Evolutionary conservation across 1,284 basidiomycete genomes (phyloP).

Genomic region (Hymenochaete sp.): DNA sequence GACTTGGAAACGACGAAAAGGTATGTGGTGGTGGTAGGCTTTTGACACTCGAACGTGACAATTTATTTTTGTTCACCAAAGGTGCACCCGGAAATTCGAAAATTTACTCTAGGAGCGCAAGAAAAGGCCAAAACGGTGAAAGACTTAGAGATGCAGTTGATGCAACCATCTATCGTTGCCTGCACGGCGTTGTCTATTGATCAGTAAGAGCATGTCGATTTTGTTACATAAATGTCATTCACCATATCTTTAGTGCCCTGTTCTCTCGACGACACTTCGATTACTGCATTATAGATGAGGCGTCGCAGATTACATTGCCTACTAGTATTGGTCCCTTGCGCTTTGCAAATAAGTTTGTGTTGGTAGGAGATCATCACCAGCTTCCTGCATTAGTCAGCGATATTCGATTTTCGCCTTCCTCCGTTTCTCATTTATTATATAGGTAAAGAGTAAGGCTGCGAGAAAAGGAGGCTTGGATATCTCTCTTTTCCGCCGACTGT

Average conservation of each 20-base stretch:
- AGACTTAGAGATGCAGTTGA: constrained; percentile 71
- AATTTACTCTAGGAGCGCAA: constrained; percentile 57
- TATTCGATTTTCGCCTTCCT: neutral
- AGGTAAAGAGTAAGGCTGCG: constrained; percentile 79
- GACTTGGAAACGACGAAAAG: constrained; percentile 89
- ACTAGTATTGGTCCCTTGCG: constrained; percentile 91
- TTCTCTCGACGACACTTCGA: constrained; percentile 86
- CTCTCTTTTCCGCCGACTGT: constrained; percentile 84
- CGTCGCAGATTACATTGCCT: constrained; percentile 94
- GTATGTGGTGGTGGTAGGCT: constrained; percentile 35
- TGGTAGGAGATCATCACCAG: constrained; percentile 97
- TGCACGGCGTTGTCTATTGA: constrained; percentile 92
- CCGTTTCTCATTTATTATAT: neutral
- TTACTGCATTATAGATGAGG: constrained; percentile 97
- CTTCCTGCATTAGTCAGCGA: constrained; percentile 78
- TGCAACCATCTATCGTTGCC: constrained; percentile 87
- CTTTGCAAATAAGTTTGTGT: constrained; percentile 83
- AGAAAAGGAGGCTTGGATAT: constrained; percentile 81
- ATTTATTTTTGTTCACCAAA: constrained; percentile 25
- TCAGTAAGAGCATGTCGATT: constrained; percentile 51
- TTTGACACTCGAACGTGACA: neutral
- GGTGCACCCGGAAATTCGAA: constrained; percentile 73
- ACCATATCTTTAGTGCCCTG: constrained; percentile 49
- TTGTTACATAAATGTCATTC: neutral
- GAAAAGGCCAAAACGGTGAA: constrained; percentile 55